Evolutionary conservation across 2,329 filamentous ascomycete genomes (phyloP), one percentile per base, ranked within the genome.

Genomic region (Huntiella moniliformis): DNA sequence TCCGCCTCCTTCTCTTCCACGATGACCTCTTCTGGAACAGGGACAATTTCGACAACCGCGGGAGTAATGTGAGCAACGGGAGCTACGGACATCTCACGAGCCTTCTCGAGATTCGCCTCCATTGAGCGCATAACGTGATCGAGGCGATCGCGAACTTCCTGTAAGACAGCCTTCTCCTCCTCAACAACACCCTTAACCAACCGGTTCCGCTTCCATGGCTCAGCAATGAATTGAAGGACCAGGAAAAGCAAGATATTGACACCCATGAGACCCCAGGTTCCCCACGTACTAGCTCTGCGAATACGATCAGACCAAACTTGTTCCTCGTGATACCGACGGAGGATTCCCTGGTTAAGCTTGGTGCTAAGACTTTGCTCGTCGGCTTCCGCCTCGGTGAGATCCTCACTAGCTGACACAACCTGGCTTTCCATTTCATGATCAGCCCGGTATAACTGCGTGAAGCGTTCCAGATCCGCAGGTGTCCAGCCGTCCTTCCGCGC

Each of bases 241-340:
- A 98, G 63, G 57, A 98, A 84, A 40, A 98, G 64, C 51, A 96
- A 60, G 31, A 96, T 82, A 58, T 98, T 98, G 56, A 96, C 74
- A 17, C 88, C 88, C 91, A 98, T 98, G 51, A 98, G 66, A 0
- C 88, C 91, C 77, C 92, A 96, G 0, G 91, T 98, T 33, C 92
- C 88, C 91, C 91, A 98, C 0, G 91, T 98, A 59, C 82, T 91
- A 69, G 94, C 94, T 53, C 91, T 72, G 33, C 91, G 73, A 58
- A 98, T 98, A 55, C 93, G 88, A 60, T 98, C 91, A 57, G 84
- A 93, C 91, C 91, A 98, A 47, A 98, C 92, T 65, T 98, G 91
- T 66, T 98, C 91, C 64, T 98, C 91, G 61, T 98, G 91, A 62
- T 98, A 98, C 50, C 92, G 76, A 51, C 82, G 82, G 44, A 95